Base-by-base conservation (phyloP, 1,139 yeast genomes). In the Debaryomyces udenii region DNA sequence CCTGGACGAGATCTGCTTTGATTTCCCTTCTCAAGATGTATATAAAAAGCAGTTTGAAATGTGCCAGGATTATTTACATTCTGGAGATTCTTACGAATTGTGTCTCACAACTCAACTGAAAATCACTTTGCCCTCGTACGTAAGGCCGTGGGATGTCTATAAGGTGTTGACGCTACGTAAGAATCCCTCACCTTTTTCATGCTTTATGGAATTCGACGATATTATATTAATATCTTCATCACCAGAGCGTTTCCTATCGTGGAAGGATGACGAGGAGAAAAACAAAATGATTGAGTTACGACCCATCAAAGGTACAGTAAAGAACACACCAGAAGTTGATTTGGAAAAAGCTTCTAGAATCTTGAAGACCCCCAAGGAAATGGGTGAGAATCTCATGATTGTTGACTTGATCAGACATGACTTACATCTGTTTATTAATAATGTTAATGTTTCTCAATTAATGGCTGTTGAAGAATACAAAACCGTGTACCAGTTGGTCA, bases 361-460 rank as follows among this genome's bases (percentile, higher is more conserved):
- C 13, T 67, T 94, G 35, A 78, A 83, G 46, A 85, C 96, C 1
- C 95, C 96, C 1, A 94, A 94, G 60, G 99, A 94, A 61, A 80
- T 86, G 61, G 99, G 96, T 0, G 99, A 94, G 58, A 93, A 94
- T 52, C 68, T 94, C 42, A 94, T 94, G 99, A 94, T 94, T 67
- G 96, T 93, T 7, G 99, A 94, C 61, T 67, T 94, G 44, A 94
- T 94, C 38, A 78, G 99, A 45, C 97, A 94, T 61, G 99, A 94
- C 59, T 71, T 94, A 39, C 83, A 81, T 54, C 83, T 82, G 51
- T 71, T 90, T 41, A 66, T 87, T n/a, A 70, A 78, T 3, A 58
- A 75, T 6, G 96, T 93, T 3, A 58, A 71, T 4, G 96, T 91
- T 1, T 70, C 87, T 2, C 84, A 84, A 51, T 74, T 93, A 38